Percentiles rank a stretch among this genome's conserved stretches.
These are phyloP conservation scores for Aspergillus carbonarius DNA, from an alignment of 2,329 filamentous ascomycete genomes.

Conservation along the genomic window DNA sequence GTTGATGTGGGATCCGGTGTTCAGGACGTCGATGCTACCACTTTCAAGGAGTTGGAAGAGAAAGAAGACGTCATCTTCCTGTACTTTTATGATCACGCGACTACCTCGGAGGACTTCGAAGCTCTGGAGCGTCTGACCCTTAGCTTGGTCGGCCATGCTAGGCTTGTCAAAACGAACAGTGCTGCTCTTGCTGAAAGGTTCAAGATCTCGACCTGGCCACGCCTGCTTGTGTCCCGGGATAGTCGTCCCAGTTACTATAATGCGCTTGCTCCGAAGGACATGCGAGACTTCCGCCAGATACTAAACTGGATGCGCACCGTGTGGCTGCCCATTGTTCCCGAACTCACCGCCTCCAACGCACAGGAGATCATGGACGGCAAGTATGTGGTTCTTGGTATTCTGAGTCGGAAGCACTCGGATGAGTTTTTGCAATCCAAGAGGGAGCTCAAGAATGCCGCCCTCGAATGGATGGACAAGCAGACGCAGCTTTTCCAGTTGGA, in stretches of 20 bases:
- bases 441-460: conserved; percentile 91
- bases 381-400: conserved; percentile 87
- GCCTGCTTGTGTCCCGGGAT: conserved; percentile 83
- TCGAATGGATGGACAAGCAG: conserved; percentile 98
- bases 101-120: conserved; percentile 85
- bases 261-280: conserved; percentile 81
- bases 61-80: conserved; percentile 94
- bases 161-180: conserved; percentile 87
- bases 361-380: conserved; percentile 93
- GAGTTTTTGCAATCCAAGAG: conserved; percentile 75
- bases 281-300: conserved; percentile 80
- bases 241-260: conserved; percentile 88
- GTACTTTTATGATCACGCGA: conserved; percentile 97
- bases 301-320: conserved; percentile 93
- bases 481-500: conserved; percentile 88
- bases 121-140: conserved; percentile 84
- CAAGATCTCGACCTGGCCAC: conserved; percentile 97
- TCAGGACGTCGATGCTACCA: conserved; percentile 72
- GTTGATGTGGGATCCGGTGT: conserved; percentile 74
- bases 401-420: conserved; percentile 76
- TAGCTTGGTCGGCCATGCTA: conserved; percentile 85
- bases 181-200: conserved; percentile 73
- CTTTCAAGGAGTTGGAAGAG: conserved; percentile 80
- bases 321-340: conserved; percentile 93
- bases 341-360: conserved; percentile 87